These are phyloP conservation scores for Lodderomyces margitis DNA, from an alignment of 1,139 yeast genomes.

Conservation along the genomic window DNA sequence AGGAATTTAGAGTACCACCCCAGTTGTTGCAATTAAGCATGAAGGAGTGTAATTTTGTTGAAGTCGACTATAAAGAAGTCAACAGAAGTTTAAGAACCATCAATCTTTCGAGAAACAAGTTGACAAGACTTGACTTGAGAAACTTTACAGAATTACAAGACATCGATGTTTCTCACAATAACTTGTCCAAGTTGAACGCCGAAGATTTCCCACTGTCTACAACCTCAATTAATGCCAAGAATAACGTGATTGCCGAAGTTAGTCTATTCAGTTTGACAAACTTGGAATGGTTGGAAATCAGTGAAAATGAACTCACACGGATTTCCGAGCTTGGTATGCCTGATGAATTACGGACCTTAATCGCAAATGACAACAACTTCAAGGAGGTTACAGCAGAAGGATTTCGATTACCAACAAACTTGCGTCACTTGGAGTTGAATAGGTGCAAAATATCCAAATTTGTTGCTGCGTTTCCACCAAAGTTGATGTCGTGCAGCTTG, in stretches of 20 bases:
- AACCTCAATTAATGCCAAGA: conserved; percentile 13
- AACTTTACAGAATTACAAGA: conserved; percentile 10
- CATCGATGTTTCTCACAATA: conserved; percentile 13
- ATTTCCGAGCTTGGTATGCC: conserved; percentile 10
- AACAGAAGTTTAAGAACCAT: conserved; percentile 7
- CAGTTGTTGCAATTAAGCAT: conserved; percentile 11
- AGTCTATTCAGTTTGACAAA: conserved; percentile 7
- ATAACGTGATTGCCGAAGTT: conserved; percentile 10
- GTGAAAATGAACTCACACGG: conserved; percentile 10
- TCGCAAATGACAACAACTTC: conserved; percentile 11
- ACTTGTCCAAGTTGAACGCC: conserved; percentile 4
- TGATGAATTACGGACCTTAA: conserved; percentile 10
- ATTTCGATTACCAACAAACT: conserved; percentile 10
- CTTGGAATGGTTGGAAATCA: conserved; percentile 13
- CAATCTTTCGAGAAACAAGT: conserved; percentile 11
- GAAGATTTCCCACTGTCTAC: conserved; percentile 8
- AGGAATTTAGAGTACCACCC: conserved; percentile 10
- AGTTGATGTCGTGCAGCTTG: conserved; percentile 11
- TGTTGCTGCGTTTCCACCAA: conserved; percentile 4
- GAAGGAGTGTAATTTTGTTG: conserved; percentile 11
- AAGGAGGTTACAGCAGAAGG: conserved; percentile 7
- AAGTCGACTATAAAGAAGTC: conserved; percentile 7
- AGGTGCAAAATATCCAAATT: conserved; percentile 14
- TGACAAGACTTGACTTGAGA: conserved; percentile 8
- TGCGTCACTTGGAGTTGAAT: conserved; percentile 14